These are phyloP conservation scores for Gamarada debralockiae DNA, from an alignment of 495 filamentous ascomycete species.

Conservation along the genomic window DNA sequence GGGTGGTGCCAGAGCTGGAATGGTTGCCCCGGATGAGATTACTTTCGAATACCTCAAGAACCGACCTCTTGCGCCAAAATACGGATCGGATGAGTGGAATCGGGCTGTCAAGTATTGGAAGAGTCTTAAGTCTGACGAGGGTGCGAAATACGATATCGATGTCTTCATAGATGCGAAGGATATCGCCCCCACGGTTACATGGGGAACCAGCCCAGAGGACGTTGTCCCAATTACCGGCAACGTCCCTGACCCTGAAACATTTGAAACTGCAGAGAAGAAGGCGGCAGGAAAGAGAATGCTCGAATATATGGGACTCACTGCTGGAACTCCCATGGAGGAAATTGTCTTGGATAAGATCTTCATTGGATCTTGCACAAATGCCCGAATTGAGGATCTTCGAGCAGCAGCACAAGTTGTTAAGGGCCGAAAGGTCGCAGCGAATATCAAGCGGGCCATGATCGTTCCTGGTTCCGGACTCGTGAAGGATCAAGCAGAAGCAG, in stretches of 20 bases:
- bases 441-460: conserved; percentile 91
- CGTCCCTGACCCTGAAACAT: conserved; percentile 86
- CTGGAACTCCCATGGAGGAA: conserved; percentile 87
- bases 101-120: conserved; percentile 87
- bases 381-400: conserved; percentile 92
- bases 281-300: conserved; percentile 73
- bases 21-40: conserved; percentile 91
- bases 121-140: conserved; percentile 77
- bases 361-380: conserved; percentile 97
- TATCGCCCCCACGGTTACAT: conserved; percentile 89
- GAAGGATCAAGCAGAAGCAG: conserved; percentile 86
- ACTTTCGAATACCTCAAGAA: conserved; percentile 95
- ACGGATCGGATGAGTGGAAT: conserved; percentile 83
- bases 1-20: conserved; percentile 89
- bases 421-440: conserved; percentile 78
- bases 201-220: conserved; percentile 96
- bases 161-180: conserved; percentile 88
- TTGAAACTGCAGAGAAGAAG: conserved; percentile 73
- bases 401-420: conserved; percentile 81
- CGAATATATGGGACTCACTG: conserved; percentile 90
- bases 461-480: conserved; percentile 94
- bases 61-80: conserved; percentile 80
- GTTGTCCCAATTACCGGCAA: conserved; percentile 88
- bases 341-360: conserved; percentile 92
- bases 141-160: conserved; percentile 81